A percentile compares a stretch with the other conserved stretches of the same genome.
phyloP scores from a whole-genome alignment of 1,284 basidiomycete genomes.

The Leccinum angustisporum region DNA sequence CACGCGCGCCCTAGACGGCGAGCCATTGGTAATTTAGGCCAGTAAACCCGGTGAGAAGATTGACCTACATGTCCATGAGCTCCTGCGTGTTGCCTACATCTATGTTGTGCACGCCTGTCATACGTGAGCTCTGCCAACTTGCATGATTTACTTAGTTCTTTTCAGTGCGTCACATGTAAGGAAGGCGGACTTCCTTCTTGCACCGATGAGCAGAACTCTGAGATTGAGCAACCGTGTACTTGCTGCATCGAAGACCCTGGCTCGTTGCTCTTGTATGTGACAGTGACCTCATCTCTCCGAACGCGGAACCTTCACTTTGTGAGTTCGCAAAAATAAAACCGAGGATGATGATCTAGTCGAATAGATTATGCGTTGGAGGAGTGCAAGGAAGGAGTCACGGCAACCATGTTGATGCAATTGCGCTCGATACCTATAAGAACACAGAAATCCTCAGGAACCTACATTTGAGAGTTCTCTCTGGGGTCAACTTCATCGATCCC shows the following conservation, averaged over 20 bases:
- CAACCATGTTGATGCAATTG: neutral
- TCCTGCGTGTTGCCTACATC: neutral
- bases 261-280: neutral
- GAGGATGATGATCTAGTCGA: neutral
- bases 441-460: neutral
- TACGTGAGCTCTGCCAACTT: neutral
- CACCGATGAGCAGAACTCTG: neutral
- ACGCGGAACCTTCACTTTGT: neutral
- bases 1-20: neutral
- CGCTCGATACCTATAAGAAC: neutral
- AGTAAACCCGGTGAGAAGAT: neutral
- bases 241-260: neutral
- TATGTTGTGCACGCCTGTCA: neutral
- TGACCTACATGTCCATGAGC: neutral
- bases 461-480: slow-evolving; percentile 10
- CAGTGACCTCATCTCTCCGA: neutral
- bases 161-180: neutral
- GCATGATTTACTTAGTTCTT: neutral
- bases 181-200: neutral
- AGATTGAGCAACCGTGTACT: neutral
- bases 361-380: neutral
- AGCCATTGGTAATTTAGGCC: slow-evolving; percentile 1
- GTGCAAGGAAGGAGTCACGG: neutral
- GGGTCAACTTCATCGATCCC: slow-evolving; percentile 28
- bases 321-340: neutral